Base-by-base conservation (phyloP, 176 grass and related monocot genomes). In the Elymus sibiricus region DNA sequence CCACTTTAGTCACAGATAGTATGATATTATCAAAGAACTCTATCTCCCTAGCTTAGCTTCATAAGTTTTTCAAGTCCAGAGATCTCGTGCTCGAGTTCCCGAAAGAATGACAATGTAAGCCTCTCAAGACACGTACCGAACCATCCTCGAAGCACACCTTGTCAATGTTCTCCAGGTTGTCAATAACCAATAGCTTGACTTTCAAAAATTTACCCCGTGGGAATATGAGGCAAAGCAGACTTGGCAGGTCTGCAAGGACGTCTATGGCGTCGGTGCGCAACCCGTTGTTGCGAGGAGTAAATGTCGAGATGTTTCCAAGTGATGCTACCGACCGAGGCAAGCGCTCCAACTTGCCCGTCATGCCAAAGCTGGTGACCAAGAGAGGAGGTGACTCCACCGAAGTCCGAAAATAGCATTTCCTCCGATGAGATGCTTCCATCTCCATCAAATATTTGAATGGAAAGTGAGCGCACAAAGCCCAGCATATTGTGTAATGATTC, bases 131-230 rank as follows among this genome's bases (percentile, higher is more conserved):
- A 28, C 3, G 22, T 38, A 25, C 1, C 1, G 69, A 72, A 72
- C 69, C 69, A 43, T 22, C 38, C 38, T 72, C 2, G 11, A 72
- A 72, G 69, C 21, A 38, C 38, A 86, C 64, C 25, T 5, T 70
- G 24, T 86, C 76, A 79, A 79, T 79, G 7, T 44, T 86, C n/a
- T 70, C 47, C 12, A 60, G 49, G 58, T 86, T 43, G 58, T 86
- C 75, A 29, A 79, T 60, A 10, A 79, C 35, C 12, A 86, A 7
- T 26, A 74, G 59, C 14, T 31, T 70, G 35, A 79, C 16, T 70
- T 70, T 70, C 5, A 64, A 25, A 79, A 70, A 70, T 70, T 86
- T 86, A 60, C 64, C 75, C 0, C 0, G 1, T 11, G 24, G 47
- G 13, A 86, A 79, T 10, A 79, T 0, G 15, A 79, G 53, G 38